Conservation (phyloP, 2,329 filamentous ascomycete species). For the Chaetomium sp. region DNA sequence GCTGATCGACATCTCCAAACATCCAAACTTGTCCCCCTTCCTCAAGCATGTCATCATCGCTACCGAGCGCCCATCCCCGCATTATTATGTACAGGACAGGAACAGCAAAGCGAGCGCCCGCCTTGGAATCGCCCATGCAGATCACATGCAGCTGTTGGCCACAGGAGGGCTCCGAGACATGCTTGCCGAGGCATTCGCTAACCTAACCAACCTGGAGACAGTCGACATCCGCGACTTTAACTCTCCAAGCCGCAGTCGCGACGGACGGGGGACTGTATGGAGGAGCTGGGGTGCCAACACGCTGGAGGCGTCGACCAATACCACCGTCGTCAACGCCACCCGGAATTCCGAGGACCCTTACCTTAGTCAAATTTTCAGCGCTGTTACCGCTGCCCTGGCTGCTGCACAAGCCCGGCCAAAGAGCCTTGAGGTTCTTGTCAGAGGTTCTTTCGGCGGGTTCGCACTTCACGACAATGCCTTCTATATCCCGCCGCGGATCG, state of each 20-base stretch:
- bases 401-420: slow-evolving; percentile 43
- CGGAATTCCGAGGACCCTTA: slow-evolving; percentile 29
- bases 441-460: slow-evolving; percentile 25
- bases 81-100: not conserved
- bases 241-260: slow-evolving; percentile 52
- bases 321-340: slow-evolving; percentile 21
- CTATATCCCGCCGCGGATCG: slow-evolving; percentile 46
- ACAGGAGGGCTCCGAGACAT: slow-evolving; percentile 55
- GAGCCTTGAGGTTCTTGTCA: slow-evolving; percentile 53
- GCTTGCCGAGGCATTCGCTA: slow-evolving; percentile 58
- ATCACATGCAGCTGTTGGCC: slow-evolving; percentile 41
- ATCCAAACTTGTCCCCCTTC: slow-evolving; percentile 45
- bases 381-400: slow-evolving; percentile 48
- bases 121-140: slow-evolving; percentile 16
- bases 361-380: slow-evolving; percentile 43
- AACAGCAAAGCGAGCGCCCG: slow-evolving; percentile 1
- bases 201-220: slow-evolving; percentile 56
- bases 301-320: slow-evolving; percentile 40
- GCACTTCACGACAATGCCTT: slow-evolving; percentile 50
- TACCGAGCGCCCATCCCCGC: slow-evolving; percentile 39
- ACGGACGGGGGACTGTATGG: slow-evolving; percentile 50
- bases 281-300: slow-evolving; percentile 56
- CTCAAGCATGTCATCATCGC: slow-evolving; percentile 55
- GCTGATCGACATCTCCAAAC: slow-evolving; percentile 54
- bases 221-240: slow-evolving; percentile 63